phyloP scores from a whole-genome alignment of 805 yeast genomes.

The Lipomyces spencermartinsiae region DNA sequence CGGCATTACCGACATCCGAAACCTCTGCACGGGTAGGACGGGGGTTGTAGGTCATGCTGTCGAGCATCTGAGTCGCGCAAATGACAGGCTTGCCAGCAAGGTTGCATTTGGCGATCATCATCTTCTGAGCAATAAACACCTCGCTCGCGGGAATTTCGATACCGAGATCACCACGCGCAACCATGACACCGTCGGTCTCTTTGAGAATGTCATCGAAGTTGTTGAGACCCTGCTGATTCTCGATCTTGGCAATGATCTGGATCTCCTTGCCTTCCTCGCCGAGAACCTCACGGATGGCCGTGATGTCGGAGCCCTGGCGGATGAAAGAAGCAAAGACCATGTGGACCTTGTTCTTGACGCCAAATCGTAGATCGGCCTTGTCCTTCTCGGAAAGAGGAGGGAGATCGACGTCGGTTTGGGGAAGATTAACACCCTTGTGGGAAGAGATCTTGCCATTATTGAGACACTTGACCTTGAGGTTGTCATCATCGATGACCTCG shows the following conservation, averaged over 20 bases:
- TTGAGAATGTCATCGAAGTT: conserved; percentile 94
- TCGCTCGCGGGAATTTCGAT: conserved; percentile 99
- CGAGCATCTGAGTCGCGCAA: conserved; percentile 99
- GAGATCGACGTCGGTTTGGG: conserved; percentile 98
- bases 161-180: conserved; percentile 99
- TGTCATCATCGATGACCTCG: conserved; percentile 78
- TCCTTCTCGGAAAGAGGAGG: conserved; percentile 99
- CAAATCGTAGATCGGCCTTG: conserved; percentile 87
- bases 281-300: conserved; percentile 87
- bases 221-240: conserved; percentile 99
- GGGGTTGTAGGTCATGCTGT: conserved; percentile 99
- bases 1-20: conserved; percentile 98
- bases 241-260: conserved; percentile 96
- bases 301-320: conserved; percentile 90
- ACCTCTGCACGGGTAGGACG: conserved; percentile 99
- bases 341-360: conserved; percentile 97
- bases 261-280: conserved; percentile 97
- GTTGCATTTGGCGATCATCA: conserved; percentile 98
- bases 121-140: conserved; percentile 98
- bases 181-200: conserved; percentile 99
- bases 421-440: conserved; percentile 99
- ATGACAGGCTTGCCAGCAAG: conserved; percentile 99
- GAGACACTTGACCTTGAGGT: conserved; percentile 84
- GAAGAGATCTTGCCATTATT: conserved; percentile 96
- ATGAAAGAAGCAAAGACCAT: conserved; percentile 99